Base-by-base conservation (phyloP, 1,139 yeast genomes). In the Pichia sp. region DNA sequence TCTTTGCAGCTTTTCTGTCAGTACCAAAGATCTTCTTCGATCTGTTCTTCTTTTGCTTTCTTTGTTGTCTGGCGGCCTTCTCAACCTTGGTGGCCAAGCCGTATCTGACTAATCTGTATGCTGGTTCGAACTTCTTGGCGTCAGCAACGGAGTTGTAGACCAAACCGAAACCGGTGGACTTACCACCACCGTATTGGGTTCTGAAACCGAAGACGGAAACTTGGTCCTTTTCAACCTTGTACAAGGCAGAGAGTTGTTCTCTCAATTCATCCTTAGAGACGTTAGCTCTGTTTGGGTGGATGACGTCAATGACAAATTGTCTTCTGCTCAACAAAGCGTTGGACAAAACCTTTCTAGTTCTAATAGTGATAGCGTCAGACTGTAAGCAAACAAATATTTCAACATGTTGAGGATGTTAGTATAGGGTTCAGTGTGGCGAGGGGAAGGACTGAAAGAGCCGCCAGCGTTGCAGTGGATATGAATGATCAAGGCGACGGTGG, bases 31-130 rank as follows among this genome's bases (percentile, higher is more conserved):
- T 78, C 88, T 93, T 93, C 91, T 87, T 86, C 74, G 89, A 97
- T 86, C 98, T 92, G 96, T 93, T 93, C 93, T 93, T 93, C 92
- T 89, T 90, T 87, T 93, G 99, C 83, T 95, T 95, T 85, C 99
- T 91, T 84, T 95, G 99, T 84, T 92, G 97, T 91, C 98, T 91
- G 72, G 97, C 90, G 72, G 97, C 83, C 85, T 90, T 91, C 79
- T 93, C 98, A 73, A 86, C 91, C 85, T 89, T 90, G 70, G 81
- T 81, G 75, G 96, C 97, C 76, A 92, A 85, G 73, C 98, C 99
- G 84, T 89, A 88, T 88, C 99, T 93, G 73, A 93, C 96, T 75
- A 91, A 90, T 84, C 99, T 92, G 95, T 93, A 93, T 70, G 91
- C 76, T 83, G 99, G 99, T 84, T 93, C 99, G 78, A 93, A 93